Percentiles rank a stretch among this genome's conserved stretches.
phyloP scores from a whole-genome alignment of 2,329 filamentous ascomycete species.

The Penicillium occitanis region DNA sequence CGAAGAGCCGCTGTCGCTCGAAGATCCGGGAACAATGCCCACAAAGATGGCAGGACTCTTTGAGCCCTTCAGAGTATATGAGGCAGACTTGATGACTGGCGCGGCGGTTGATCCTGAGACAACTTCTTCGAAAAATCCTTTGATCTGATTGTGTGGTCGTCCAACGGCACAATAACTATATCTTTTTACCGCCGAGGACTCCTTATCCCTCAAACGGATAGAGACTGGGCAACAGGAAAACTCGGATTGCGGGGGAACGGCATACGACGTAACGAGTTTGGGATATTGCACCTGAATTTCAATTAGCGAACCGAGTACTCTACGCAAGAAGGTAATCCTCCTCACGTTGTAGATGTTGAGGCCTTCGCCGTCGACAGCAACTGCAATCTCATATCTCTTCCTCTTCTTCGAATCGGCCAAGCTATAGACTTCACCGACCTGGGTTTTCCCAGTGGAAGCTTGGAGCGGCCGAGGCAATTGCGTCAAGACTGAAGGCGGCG shows the following conservation, averaged over 20 bases:
- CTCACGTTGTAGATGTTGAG: conserved; percentile 63
- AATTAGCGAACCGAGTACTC: conserved; percentile 9
- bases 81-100: conserved; percentile 40
- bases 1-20: conserved; percentile 26
- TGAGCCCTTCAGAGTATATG: conserved; percentile 40
- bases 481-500: conserved; percentile 45
- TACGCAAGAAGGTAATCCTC: neutral
- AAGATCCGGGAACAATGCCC: conserved; percentile 36
- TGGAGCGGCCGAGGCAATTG: conserved; percentile 48
- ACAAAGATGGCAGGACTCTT: conserved; percentile 41
- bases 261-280: conserved; percentile 60
- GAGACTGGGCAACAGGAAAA: conserved; percentile 61
- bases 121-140: conserved; percentile 56
- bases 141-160: conserved; percentile 51
- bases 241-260: conserved; percentile 59
- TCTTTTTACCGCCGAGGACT: conserved; percentile 48
- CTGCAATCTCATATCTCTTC: conserved; percentile 62
- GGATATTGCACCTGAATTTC: conserved; percentile 57
- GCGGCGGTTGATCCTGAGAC: conserved; percentile 33
- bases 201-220: conserved; percentile 52
- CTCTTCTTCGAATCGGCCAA: conserved; percentile 58
- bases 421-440: conserved; percentile 52
- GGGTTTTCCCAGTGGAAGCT: conserved; percentile 41
- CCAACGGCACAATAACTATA: conserved; percentile 58
- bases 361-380: conserved; percentile 61